These are phyloP conservation scores for Hordeum marinum DNA, from an alignment of 176 grass and related monocot species.

Conservation along the genomic window DNA sequence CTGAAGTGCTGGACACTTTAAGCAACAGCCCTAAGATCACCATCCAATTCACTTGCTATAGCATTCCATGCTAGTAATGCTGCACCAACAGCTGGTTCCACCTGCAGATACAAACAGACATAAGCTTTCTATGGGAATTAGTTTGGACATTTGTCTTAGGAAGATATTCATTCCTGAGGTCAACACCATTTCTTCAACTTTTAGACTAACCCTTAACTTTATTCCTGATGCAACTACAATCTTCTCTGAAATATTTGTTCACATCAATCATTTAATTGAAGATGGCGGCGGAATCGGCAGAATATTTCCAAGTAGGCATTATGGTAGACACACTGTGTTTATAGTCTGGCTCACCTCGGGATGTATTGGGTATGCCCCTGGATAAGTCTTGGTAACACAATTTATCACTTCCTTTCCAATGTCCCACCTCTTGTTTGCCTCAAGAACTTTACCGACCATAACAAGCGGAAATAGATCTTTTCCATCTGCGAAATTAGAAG, in stretches of 20 bases:
- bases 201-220: background rate
- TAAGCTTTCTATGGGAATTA: background rate
- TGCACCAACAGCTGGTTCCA: conserved; percentile 74
- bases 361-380: conserved; percentile 65
- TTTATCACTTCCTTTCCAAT: conserved; percentile 75
- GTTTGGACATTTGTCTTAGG: background rate
- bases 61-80: conserved; percentile 67
- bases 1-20: background rate
- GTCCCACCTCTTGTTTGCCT: conserved; percentile 72
- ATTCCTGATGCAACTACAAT: background rate
- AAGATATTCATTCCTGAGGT: background rate
- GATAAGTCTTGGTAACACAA: conserved; percentile 51
- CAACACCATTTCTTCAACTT: background rate
- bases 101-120: conserved; percentile 40
- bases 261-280: background rate
- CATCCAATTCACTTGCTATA: conserved; percentile 42
- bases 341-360: conserved; percentile 44
- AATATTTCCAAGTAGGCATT: conserved; percentile 1
- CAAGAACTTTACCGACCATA: conserved; percentile 77
- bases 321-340: background rate
- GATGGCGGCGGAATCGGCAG: background rate
- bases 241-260: background rate
- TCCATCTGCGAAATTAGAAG: conserved; percentile 46
- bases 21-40: conserved; percentile 1
- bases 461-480: conserved; percentile 60